These are phyloP conservation scores for Mycena sanguinolenta DNA, from an alignment of 768 basidiomycete species.

Conservation along the genomic window DNA sequence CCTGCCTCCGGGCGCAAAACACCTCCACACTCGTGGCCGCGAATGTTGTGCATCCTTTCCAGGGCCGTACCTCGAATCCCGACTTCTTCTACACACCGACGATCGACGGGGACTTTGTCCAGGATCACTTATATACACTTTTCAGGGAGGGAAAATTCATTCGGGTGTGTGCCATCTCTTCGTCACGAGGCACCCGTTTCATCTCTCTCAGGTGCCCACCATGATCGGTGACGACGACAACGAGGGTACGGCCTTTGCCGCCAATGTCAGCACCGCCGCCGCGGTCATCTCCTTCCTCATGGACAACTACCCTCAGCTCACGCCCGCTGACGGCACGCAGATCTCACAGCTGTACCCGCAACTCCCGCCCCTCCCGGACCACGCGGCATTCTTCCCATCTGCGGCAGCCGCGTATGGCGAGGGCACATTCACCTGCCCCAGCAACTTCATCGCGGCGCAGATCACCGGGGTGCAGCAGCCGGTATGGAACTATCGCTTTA, in stretches of 20 bases:
- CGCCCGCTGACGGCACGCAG: constrained; percentile 14
- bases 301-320: constrained; percentile 28
- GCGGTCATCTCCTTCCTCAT: constrained; percentile 22
- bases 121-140: constrained; percentile 21
- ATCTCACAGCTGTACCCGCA: constrained; percentile 27
- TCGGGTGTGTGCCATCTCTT: constrained; percentile 18
- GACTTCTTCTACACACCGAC: constrained; percentile 29
- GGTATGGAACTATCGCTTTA: constrained; percentile 30
- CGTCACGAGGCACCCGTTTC: constrained; percentile 5
- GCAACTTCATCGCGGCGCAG: constrained; percentile 26
- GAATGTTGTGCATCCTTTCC: constrained; percentile 25
- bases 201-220: constrained; percentile 20
- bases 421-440: constrained; percentile 26
- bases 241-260: constrained; percentile 25
- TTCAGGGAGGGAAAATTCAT: constrained; percentile 28
- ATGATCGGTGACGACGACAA: constrained; percentile 25
- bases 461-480: constrained; percentile 15
- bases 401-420: constrained; percentile 9
- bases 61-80: constrained; percentile 24
- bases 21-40: constrained; percentile 27
- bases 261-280: constrained; percentile 20
- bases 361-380: constrained; percentile 17
- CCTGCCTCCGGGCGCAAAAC: constrained; percentile 27
- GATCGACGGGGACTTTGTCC: constrained; percentile 27
- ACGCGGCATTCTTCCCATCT: constrained; percentile 25